Percentiles rank a stretch among this genome's conserved stretches.
phyloP scores from a whole-genome alignment of 371 early-diverging fungal species.

The Apophysomyces ossiformis region DNA sequence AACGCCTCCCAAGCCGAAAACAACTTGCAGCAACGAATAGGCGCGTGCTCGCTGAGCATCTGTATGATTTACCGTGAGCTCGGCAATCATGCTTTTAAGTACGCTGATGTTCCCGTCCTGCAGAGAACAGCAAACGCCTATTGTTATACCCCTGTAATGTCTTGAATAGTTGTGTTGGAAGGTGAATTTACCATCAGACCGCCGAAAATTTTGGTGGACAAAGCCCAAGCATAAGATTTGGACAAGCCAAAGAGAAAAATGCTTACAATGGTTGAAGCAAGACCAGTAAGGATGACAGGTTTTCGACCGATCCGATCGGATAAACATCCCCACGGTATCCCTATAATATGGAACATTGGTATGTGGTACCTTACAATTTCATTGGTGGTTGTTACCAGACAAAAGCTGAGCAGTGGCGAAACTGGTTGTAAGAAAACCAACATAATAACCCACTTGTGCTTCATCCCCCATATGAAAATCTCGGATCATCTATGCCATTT shows the following conservation, averaged over 20 bases:
- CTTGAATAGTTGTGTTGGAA: too few species aligned
- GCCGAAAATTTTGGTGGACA: slow-evolving; percentile 66
- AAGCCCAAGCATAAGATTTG: slow-evolving; percentile 68
- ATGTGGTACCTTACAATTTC: background rate
- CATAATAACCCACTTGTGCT: slow-evolving; percentile 65
- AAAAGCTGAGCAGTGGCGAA: slow-evolving; percentile 69
- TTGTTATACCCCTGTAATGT: too few species aligned
- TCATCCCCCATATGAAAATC: slow-evolving; percentile 62
- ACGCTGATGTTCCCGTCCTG: slow-evolving; percentile 81
- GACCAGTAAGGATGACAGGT: slow-evolving; percentile 81
- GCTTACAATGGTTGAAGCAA: slow-evolving; percentile 73
- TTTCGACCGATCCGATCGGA: slow-evolving; percentile 73
- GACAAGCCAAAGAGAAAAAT: slow-evolving; percentile 79
- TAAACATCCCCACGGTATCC: slow-evolving; percentile 64
- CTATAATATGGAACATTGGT: slow-evolving; percentile 19
- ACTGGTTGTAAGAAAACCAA: slow-evolving; percentile 63
- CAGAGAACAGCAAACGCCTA: background rate
- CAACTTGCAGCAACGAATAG: slow-evolving; percentile 60
- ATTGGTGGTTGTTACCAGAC: slow-evolving; percentile 40
- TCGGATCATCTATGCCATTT: slow-evolving; percentile 52
- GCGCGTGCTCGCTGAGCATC: slow-evolving; percentile 51
- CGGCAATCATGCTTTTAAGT: slow-evolving; percentile 86
- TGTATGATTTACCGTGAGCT: slow-evolving; percentile 66
- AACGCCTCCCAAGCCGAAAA: slow-evolving; percentile 60
- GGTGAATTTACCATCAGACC: slow-evolving; percentile 67